phyloP scores from a whole-genome alignment of 768 basidiomycete genomes.

The Boletales sp. region DNA sequence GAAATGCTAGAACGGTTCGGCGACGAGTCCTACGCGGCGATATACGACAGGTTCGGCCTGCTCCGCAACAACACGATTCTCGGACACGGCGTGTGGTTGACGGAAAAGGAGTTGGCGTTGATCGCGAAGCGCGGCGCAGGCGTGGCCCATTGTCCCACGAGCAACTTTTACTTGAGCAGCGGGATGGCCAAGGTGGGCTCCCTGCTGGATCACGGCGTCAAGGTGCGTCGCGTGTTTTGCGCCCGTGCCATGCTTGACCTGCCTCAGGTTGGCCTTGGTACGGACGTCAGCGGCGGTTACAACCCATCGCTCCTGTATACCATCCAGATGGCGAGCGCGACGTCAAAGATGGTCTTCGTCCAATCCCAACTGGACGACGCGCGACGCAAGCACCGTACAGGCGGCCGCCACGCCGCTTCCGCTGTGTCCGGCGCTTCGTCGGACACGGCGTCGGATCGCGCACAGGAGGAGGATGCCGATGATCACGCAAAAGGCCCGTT shows the following conservation, averaged over 20 bases:
- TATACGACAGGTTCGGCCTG: slow-evolving; percentile 79
- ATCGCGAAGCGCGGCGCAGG: slow-evolving; percentile 66
- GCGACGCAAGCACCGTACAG: neutral
- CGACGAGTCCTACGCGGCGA: slow-evolving; percentile 63
- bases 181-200: slow-evolving; percentile 78
- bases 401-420: no score
- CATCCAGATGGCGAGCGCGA: slow-evolving; percentile 72
- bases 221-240: slow-evolving; percentile 44
- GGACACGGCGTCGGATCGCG: no score
- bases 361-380: slow-evolving; percentile 26
- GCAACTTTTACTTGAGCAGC: slow-evolving; percentile 87
- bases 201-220: slow-evolving; percentile 81
- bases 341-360: slow-evolving; percentile 72
- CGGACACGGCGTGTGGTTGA: slow-evolving; percentile 83
- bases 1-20: slow-evolving; percentile 68
- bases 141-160: slow-evolving; percentile 92
- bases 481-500: slow-evolving; percentile 31
- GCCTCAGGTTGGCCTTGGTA: slow-evolving; percentile 82
- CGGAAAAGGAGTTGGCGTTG: slow-evolving; percentile 66
- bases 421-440: no score
- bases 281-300: slow-evolving; percentile 89
- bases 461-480: no score
- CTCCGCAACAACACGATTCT: slow-evolving; percentile 79
- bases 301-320: slow-evolving; percentile 73
- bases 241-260: slow-evolving; percentile 1